Evolutionary conservation across 305 asterid species (phyloP).

Genomic region (Fraxinus greggii): DNA sequence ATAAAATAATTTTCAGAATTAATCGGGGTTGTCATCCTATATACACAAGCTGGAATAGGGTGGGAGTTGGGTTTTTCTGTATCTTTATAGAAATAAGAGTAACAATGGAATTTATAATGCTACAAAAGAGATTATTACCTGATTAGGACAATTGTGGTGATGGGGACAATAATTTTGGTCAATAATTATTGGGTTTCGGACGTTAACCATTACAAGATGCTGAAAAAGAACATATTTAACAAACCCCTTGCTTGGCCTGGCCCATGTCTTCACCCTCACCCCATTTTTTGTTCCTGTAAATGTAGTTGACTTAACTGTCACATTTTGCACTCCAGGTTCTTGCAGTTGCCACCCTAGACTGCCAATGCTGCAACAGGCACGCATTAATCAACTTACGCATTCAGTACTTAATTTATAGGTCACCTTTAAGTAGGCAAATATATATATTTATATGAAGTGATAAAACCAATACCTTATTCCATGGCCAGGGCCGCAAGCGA

Average conservation of each 20-base stretch:
- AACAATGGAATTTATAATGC: too few relatives aligned
- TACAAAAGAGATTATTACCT: neutral
- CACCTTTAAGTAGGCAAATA: neutral
- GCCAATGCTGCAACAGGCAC: neutral
- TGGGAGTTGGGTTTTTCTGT: too few relatives aligned
- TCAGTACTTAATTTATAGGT: too few relatives aligned
- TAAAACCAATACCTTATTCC: neutral
- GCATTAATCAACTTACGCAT: neutral
- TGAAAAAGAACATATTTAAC: neutral
- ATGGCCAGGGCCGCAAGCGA: slow-evolving; percentile 26
- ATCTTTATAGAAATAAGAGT: too few relatives aligned
- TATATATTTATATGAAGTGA: too few relatives aligned
- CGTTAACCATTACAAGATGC: neutral
- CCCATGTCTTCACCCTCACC: too few relatives aligned
- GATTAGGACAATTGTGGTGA: neutral
- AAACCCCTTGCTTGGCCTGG: too few relatives aligned
- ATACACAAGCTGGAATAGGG: too few relatives aligned
- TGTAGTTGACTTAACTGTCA: neutral
- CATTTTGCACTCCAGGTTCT: neutral
- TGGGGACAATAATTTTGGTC: neutral
- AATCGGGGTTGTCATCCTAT: too few relatives aligned
- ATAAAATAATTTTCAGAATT: too few relatives aligned
- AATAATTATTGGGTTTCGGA: neutral
- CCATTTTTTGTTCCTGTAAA: too few relatives aligned
- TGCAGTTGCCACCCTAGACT: neutral